Base-by-base conservation (phyloP, 371 early-diverging fungal genomes). In the Umbelopsis sp. region DNA sequence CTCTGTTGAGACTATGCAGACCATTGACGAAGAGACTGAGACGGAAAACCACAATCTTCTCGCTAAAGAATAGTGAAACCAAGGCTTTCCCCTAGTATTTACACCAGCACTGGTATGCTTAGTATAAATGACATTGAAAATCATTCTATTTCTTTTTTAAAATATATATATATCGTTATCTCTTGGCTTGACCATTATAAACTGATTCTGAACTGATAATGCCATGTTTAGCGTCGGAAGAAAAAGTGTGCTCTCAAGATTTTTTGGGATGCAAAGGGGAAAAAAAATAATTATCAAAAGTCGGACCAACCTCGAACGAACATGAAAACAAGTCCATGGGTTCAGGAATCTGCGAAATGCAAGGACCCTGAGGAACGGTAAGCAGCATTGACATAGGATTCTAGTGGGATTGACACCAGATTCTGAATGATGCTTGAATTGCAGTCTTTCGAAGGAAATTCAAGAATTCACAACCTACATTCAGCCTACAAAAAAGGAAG, bases 1-100 rank as follows among this genome's bases (percentile, higher is more conserved):
- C n/a, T 57, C 57, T 29, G 57, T 57, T 35, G 57, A 57, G 11
- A 57, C 57, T 35, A 4, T 57, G 18, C 57, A 57, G 57, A 57
- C 57, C 7, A 57, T 57, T 9, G 57, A 57, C 18, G 57, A 57
- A 57, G 57, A 57, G 29, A 37, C 57, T 4, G 57, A 57, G 18
- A 35, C 18, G 35, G 57, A 29, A 29, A 57, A 57, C 7, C 57
- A 35, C 8, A 57, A 35, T 6, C 18, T 57, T 24, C 29, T 57
- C 8, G 35, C 14, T 0, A n/a, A 57, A 18, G 14, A 57, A 4
- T 5, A 57, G 18, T 35, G 35, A 18, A 29, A 57, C 35, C 22
- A 29, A 48, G 48, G 7, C 48, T 48, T 48, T 20, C 48, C 18
- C 57, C 29, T 35, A 4, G 52, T 35, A 57, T 16, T n/a, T 57